Conservation (phyloP, 2,329 filamentous ascomycete species). For the Geoglossum cookeanum region DNA sequence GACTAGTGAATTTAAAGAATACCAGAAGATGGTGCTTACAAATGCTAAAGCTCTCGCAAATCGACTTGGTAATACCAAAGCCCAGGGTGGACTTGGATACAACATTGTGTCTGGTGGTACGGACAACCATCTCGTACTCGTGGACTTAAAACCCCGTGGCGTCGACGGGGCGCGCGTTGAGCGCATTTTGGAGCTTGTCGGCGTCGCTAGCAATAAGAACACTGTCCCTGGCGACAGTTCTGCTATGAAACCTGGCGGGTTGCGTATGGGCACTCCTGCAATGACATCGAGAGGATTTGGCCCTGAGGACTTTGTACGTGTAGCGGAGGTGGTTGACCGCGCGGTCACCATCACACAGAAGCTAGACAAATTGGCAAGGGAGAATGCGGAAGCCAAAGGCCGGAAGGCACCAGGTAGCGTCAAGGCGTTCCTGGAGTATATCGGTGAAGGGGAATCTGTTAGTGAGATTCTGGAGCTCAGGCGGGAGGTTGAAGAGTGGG, state of each 20-base stretch:
- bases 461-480: slow-evolving; percentile 54
- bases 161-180: slow-evolving; percentile 84
- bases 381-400: slow-evolving; percentile 45
- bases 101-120: slow-evolving; percentile 85
- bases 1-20: slow-evolving; percentile 72
- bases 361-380: slow-evolving; percentile 52
- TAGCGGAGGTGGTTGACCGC: slow-evolving; percentile 71
- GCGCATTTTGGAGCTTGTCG: slow-evolving; percentile 75
- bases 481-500: slow-evolving; percentile 61
- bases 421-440: slow-evolving; percentile 47
- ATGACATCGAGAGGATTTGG: slow-evolving; percentile 95
- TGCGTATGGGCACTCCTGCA: slow-evolving; percentile 86
- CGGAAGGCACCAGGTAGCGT: slow-evolving; percentile 46
- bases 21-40: slow-evolving; percentile 75
- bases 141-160: slow-evolving; percentile 74
- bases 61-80: slow-evolving; percentile 45
- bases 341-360: slow-evolving; percentile 62
- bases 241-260: slow-evolving; percentile 76
- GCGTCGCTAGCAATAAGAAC: slow-evolving; percentile 98
- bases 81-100: slow-evolving; percentile 63
- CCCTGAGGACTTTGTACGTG: slow-evolving; percentile 69
- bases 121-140: slow-evolving; percentile 88
- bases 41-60: slow-evolving; percentile 78
- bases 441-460: slow-evolving; percentile 47
- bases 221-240: slow-evolving; percentile 91